Evolutionary conservation across 192 early-diverging fungal genomes (phyloP).

Genomic region (Ramicandelaber brevisporus): DNA sequence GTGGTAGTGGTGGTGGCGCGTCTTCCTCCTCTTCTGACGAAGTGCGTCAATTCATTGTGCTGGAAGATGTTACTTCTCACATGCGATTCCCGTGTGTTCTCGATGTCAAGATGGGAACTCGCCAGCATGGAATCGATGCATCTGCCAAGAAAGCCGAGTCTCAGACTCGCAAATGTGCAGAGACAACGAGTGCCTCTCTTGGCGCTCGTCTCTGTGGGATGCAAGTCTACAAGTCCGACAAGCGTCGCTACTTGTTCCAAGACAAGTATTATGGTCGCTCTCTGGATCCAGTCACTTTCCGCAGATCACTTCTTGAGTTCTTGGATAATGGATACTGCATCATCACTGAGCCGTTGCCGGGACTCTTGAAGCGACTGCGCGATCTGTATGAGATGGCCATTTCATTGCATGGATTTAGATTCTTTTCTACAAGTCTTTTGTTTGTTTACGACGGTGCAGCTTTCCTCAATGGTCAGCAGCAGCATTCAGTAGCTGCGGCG

Average conservation of each 20-base stretch:
- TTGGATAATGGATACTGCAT: conserved; percentile 64
- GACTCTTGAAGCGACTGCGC: conserved; percentile 43
- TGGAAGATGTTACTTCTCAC: conserved; percentile 82
- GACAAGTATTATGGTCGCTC: conserved; percentile 92
- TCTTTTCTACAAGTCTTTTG: conserved; percentile 72
- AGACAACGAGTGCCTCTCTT: conserved; percentile 68
- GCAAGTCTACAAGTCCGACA: conserved; percentile 75
- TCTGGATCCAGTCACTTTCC: conserved; percentile 53
- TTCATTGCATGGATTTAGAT: conserved; percentile 55
- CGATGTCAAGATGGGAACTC: conserved; percentile 96
- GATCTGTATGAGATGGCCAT: conserved; percentile 49
- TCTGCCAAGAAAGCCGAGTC: conserved; percentile 52
- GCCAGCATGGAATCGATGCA: conserved; percentile 84
- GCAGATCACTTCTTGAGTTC: conserved; percentile 48
- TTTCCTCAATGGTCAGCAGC: neutral
- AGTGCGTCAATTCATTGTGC: conserved; percentile 59
- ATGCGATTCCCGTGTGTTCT: conserved; percentile 80
- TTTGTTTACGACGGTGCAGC: conserved; percentile 74
- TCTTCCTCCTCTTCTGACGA: no score
- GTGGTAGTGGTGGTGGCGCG: no score
- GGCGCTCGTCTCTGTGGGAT: conserved; percentile 94
- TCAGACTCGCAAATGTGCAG: conserved; percentile 81
- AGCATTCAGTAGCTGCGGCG: conserved; percentile 5
- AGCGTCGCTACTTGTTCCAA: conserved; percentile 50
- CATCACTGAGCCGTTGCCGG: conserved; percentile 53